Evolutionary conservation across 2,329 filamentous ascomycete species (phyloP).

Genomic region (Monilinia polystroma): DNA sequence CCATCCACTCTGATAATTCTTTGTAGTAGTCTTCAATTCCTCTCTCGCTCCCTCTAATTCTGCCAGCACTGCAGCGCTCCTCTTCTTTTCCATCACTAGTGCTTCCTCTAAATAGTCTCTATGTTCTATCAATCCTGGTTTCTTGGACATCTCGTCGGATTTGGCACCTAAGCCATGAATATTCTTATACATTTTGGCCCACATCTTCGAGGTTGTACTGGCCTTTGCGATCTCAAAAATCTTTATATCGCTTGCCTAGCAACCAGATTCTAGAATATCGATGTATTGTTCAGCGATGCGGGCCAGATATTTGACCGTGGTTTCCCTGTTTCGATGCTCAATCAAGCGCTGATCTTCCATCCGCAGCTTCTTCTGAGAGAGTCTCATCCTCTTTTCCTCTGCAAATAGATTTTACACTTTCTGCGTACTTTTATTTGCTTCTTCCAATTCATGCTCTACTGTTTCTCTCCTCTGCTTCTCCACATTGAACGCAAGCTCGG

Average conservation of each 20-base stretch:
- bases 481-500: background rate
- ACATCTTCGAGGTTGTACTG: background rate
- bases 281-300: background rate
- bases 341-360: background rate
- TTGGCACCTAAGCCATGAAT: background rate
- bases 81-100: constrained; percentile 1
- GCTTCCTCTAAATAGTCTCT: background rate
- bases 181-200: background rate
- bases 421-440: background rate
- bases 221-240: background rate
- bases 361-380: background rate
- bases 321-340: background rate
- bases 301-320: background rate
- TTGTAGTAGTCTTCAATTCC: too few species aligned
- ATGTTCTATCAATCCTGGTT: background rate
- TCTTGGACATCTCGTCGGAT: background rate
- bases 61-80: background rate
- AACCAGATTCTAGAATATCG: background rate
- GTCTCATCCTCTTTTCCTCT: background rate
- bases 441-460: background rate
- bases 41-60: background rate
- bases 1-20: constrained; percentile 5
- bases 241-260: background rate
- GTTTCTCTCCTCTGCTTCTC: background rate
- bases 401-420: background rate